Evolutionary conservation across 352 stramenopile genomes (phyloP), one percentile per base, ranked within the genome.

Genomic region (Phytophthora litchii): DNA sequence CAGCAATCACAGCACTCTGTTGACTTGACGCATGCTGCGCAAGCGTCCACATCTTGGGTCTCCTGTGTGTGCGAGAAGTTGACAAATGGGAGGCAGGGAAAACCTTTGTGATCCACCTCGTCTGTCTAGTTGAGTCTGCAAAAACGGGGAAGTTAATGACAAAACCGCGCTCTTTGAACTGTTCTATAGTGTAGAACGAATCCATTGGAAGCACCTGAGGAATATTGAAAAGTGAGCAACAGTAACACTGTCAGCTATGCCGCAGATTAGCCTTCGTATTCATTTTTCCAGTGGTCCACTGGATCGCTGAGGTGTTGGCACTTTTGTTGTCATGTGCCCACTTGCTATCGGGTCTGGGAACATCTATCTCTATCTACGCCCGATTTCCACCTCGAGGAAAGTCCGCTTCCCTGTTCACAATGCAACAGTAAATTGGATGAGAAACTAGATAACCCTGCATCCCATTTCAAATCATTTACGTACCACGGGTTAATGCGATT

Each of bases 401-500:
- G 40, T 86, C 76, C 34, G 77, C 69, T 64, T 87, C 77, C 74
- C 77, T 87, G 59, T 64, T 58, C 0, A n/a, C 56, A 66, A 48
- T 17, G 41, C 23, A 45, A 67, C n/a, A 64, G 17, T 5, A 58
- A 38, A 46, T 29, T 2, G 32, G 40, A 23, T 67, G 35, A 70
- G 36, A 57, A 35, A 44, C 9, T 11, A 49, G 3, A 32, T n/a
- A 31, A 9, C 6, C 29, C 10, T 12, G 10, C 10, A 65, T 49
- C 40, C 29, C 51, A n/a, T 23, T 9, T 36, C 34, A 40, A 54
- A 16, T 14, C 21, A 21, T 34, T 23, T 40, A 78, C 80, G 54
- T 76, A 94, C 86, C 86, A 94, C 45, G 86, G 86, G 43, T 94
- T 94, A 52, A 94, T 88, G 42, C 83, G 77, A 60, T 80, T 90